Base-by-base conservation (phyloP, 2,329 filamentous ascomycete species). In the Penicillium griseofulvum region DNA sequence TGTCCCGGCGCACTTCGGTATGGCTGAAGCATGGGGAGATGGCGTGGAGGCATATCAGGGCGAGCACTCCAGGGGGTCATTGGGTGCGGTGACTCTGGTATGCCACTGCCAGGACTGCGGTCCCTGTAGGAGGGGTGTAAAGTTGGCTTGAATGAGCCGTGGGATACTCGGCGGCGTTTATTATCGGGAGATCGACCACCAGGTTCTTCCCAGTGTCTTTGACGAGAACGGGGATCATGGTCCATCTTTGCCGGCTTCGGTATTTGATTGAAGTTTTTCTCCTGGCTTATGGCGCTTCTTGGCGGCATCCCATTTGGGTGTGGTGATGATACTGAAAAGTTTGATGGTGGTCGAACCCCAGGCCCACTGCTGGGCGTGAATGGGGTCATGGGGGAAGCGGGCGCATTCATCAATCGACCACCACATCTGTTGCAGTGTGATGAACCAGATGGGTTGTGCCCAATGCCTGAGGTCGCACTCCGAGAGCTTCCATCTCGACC, bases 141-240 rank as follows among this genome's bases (percentile, higher is more conserved):
- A 61, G 74, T 71, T 58, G 73, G 64, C 61, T 76, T 68, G 62
- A 74, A 60, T 7, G 57, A 62, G 55, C 72, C 69, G 50, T 71
- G 71, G 41, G 76, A 77, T 59, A 82, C 82, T 36, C 87, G 82
- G 22, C 87, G 83, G 54, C 86, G 81, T 67, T 89, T 89, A 28
- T 75, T 71, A 50, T 88, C 86, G 10, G 80, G 78, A 3, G 80
- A 79, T 49, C 78, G 75, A 47, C 77, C 78, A 19, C 59, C 63
- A 55, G 55, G 61, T 53, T 74, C 65, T 52, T 73, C 70, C 51
- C 64, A 68, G 37, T 68, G 61, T 28, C 66, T 63, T 19, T 60
- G 62, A 14, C 65, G 68, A 22, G 60, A 45, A 37, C 62, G 64
- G 26, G 61, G 53, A 5, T 70, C 68, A 19, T 54, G 68, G 10